Evolutionary conservation across 495 filamentous ascomycete species (phyloP).

Genomic region (Trichocladium uniseriatum): DNA sequence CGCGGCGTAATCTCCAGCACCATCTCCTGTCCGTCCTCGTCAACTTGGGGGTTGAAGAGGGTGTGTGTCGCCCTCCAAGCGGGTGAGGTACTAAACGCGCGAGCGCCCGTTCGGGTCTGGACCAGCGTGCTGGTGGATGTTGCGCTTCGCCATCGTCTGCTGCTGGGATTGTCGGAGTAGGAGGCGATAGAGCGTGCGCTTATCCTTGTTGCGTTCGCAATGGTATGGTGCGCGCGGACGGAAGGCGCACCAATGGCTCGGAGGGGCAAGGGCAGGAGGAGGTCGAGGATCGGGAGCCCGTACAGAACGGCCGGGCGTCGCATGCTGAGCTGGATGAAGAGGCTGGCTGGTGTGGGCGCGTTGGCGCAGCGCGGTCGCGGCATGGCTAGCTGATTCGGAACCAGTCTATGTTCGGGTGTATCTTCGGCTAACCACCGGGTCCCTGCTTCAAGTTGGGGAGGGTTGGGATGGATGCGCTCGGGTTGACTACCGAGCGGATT

Average conservation of each 20-base stretch:
- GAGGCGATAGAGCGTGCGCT: not conserved
- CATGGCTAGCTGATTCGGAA: constrained; percentile 14
- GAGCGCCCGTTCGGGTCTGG: constrained; percentile 1
- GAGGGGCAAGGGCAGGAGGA: constrained; percentile 24
- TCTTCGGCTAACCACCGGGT: no score
- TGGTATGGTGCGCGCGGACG: not conserved
- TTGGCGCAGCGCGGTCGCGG: constrained; percentile 28
- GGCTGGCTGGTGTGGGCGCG: constrained; percentile 27
- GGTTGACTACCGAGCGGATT: constrained; percentile 12
- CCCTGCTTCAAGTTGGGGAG: no score
- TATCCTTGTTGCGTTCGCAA: not conserved
- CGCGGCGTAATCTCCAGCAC: constrained; percentile 68
- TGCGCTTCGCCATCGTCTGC: not conserved
- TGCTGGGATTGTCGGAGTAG: not conserved
- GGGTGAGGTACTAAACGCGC: constrained; percentile 26
- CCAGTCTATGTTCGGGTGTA: no score
- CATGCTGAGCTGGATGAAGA: constrained; percentile 34
- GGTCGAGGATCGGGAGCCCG: constrained; percentile 27
- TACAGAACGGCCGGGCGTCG: constrained; percentile 14
- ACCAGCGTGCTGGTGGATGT: not conserved
- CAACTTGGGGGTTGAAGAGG: constrained; percentile 54
- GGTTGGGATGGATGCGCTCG: no score
- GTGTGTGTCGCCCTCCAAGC: constrained; percentile 29
- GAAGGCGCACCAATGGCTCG: not conserved
- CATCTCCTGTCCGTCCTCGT: constrained; percentile 77